Conservation (phyloP, 2,329 filamentous ascomycete species). For the Ceratocystis harringtonii region DNA sequence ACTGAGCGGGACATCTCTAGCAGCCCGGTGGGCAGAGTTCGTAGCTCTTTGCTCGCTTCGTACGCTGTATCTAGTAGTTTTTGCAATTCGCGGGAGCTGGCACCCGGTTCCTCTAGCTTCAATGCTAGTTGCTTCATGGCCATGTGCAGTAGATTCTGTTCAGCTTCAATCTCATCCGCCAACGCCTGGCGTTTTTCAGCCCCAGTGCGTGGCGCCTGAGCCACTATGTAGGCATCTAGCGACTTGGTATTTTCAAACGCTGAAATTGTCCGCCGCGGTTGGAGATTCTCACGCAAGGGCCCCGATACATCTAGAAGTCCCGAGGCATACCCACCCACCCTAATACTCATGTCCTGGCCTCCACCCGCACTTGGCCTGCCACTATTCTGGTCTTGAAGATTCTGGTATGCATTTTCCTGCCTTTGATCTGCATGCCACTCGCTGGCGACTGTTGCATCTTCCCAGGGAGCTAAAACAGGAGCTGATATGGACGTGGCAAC, state of each 20-base stretch:
- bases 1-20: slow-evolving; percentile 11
- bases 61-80: slow-evolving; percentile 1
- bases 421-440: neutral
- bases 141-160: slow-evolving; percentile 5
- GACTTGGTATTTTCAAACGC: slow-evolving; percentile 7
- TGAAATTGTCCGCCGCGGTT: neutral
- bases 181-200: neutral
- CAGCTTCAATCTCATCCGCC: slow-evolving; percentile 1
- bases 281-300: neutral
- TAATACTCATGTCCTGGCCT: neutral
- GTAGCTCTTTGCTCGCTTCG: neutral
- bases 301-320: neutral
- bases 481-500: neutral
- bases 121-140: slow-evolving; percentile 3
- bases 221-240: neutral
- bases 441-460: neutral
- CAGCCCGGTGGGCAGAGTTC: neutral
- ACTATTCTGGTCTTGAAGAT: neutral
- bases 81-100: neutral
- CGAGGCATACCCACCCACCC: neutral
- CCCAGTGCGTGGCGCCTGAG: neutral
- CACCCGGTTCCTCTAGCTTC: neutral
- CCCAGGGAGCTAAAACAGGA: neutral
- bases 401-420: neutral
- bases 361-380: neutral